Evolutionary conservation across 257 asterid genomes (phyloP).

Genomic region (Solanum tacnaense): DNA sequence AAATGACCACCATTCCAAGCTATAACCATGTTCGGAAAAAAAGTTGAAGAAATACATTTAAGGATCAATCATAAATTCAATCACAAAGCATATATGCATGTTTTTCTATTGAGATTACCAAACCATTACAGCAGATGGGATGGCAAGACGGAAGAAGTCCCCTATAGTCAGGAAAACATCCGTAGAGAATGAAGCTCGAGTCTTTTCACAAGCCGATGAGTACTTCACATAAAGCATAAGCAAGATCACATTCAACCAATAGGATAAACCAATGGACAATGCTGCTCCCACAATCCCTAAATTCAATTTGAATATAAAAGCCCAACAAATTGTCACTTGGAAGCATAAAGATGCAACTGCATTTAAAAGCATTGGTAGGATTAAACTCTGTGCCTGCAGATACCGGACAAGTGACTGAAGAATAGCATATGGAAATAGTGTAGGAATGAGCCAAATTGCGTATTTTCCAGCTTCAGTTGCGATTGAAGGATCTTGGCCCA

Average conservation of each 20-base stretch:
- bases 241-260: slow-evolving; percentile 55
- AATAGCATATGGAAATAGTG: slow-evolving; percentile 58
- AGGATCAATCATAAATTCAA: neutral
- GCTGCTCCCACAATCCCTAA: slow-evolving; percentile 73
- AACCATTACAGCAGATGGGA: slow-evolving; percentile 81
- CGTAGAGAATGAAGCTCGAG: slow-evolving; percentile 23
- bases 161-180: slow-evolving; percentile 31
- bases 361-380: slow-evolving; percentile 59
- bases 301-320: slow-evolving; percentile 37
- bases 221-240: slow-evolving; percentile 42
- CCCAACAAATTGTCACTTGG: slow-evolving; percentile 68
- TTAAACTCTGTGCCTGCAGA: slow-evolving; percentile 66
- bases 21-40: neutral
- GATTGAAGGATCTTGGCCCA: slow-evolving; percentile 67
- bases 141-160: slow-evolving; percentile 56
- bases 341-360: slow-evolving; percentile 45
- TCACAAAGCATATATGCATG: neutral
- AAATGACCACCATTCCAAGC: slow-evolving; percentile 82
- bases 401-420: slow-evolving; percentile 66
- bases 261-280: slow-evolving; percentile 54
- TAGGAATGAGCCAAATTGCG: slow-evolving; percentile 52
- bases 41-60: neutral
- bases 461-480: slow-evolving; percentile 64
- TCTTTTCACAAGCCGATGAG: slow-evolving; percentile 40
- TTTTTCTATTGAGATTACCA: slow-evolving; percentile 32